Percentiles rank a stretch among this genome's conserved stretches.
Conservation (phyloP, 352 stramenopile genomes). For the Peronospora belbahrii region DNA sequence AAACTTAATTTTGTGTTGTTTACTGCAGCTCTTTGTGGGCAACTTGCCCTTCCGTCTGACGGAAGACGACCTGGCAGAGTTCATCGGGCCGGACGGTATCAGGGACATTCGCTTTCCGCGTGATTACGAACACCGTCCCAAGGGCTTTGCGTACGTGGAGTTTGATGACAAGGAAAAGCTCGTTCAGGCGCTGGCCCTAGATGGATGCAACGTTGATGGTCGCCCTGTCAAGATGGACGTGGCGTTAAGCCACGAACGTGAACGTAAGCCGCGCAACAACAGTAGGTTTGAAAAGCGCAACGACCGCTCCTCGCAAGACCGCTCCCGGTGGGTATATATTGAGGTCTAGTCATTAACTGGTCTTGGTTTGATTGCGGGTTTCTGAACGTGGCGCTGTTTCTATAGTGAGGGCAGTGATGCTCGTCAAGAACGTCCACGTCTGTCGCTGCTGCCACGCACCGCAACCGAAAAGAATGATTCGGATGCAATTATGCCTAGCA, state of each 20-base stretch:
- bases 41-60: constrained; percentile 70
- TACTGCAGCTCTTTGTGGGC: constrained; percentile 59
- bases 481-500: constrained; percentile 41
- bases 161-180: constrained; percentile 64
- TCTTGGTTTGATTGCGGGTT: neutral
- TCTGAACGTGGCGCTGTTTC: constrained; percentile 4
- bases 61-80: constrained; percentile 66
- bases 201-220: constrained; percentile 30
- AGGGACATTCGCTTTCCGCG: constrained; percentile 60
- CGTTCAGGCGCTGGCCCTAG: constrained; percentile 51
- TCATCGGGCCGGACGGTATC: constrained; percentile 51
- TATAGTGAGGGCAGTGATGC: constrained; percentile 20
- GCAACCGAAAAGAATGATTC: constrained; percentile 32
- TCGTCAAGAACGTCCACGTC: constrained; percentile 43
- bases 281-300: constrained; percentile 49
- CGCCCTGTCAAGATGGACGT: constrained; percentile 68
- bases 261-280: constrained; percentile 41
- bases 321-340: constrained; percentile 25
- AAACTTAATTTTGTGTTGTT: neutral
- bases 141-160: constrained; percentile 84
- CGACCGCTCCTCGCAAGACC: constrained; percentile 28
- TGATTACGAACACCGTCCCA: constrained; percentile 60
- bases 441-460: constrained; percentile 53
- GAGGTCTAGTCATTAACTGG: neutral
- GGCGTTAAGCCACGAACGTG: constrained; percentile 43